Evolutionary conservation across 1,284 basidiomycete genomes (phyloP).

Genomic region (Cryptococcus neoformans): DNA sequence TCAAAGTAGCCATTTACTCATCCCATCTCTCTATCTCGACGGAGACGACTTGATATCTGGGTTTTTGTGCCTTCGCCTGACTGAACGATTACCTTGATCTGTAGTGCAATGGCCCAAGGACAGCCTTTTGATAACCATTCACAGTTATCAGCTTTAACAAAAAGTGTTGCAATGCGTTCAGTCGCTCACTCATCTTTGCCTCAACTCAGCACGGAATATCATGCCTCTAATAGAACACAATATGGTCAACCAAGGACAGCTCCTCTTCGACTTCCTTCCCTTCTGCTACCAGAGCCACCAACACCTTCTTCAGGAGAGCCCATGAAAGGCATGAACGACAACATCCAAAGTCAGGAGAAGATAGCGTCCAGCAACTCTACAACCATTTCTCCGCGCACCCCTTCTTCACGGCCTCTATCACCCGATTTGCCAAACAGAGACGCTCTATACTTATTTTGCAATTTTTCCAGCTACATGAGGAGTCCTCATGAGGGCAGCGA

Average conservation of each 20-base stretch:
- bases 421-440: constrained; percentile 40
- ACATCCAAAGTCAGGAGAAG: background rate
- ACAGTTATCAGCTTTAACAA: too few relatives aligned
- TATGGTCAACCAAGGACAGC: background rate
- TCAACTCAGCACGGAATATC: background rate
- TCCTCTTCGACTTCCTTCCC: background rate
- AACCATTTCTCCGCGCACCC: background rate
- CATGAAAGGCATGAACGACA: background rate
- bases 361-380: background rate
- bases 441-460: constrained; percentile 39
- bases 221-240: background rate
- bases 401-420: constrained; percentile 20
- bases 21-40: too few relatives aligned
- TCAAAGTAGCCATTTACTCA: too few relatives aligned
- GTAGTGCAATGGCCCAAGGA: too few relatives aligned
- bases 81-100: too few relatives aligned
- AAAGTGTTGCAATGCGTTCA: background rate
- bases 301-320: background rate
- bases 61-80: too few relatives aligned
- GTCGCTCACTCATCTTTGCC: background rate
- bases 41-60: too few relatives aligned
- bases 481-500: constrained; percentile 34
- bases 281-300: background rate
- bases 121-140: too few relatives aligned
- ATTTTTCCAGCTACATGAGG: constrained; percentile 44